Evolutionary conservation across 306 rosid species (phyloP).

Genomic region (Lotus japonicus): DNA sequence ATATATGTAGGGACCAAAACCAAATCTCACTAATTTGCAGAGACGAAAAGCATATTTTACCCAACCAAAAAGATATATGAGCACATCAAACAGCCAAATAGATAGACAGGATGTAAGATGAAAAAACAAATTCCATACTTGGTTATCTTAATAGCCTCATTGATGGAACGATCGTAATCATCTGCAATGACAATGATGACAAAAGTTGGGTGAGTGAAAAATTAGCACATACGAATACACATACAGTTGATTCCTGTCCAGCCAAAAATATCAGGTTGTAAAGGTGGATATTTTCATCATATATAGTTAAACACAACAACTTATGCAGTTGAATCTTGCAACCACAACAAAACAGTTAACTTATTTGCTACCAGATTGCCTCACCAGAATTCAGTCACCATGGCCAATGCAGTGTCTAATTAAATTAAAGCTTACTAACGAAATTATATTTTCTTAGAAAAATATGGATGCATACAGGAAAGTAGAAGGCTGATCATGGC

Average conservation of each 20-base stretch:
- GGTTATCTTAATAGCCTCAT: conserved; percentile 92
- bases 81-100: not conserved
- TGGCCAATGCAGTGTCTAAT: not conserved
- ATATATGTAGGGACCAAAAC: no score
- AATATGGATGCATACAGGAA: not conserved
- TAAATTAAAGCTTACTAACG: not conserved
- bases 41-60: no score
- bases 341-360: not conserved
- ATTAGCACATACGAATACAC: not conserved
- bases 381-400: not conserved
- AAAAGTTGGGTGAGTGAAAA: conserved; percentile 19
- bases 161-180: conserved; percentile 89
- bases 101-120: not conserved
- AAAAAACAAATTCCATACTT: conserved; percentile 45
- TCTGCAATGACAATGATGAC: conserved; percentile 45
- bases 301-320: not conserved
- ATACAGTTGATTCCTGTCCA: not conserved
- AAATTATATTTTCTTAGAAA: not conserved
- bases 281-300: not conserved
- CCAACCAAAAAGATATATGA: not conserved
- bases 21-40: no score
- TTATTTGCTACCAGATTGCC: not conserved
- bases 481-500: not conserved
- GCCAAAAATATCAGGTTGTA: conserved; percentile 1
- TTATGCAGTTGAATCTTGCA: not conserved